These are phyloP conservation scores for Speleostelium caveatum DNA, from an alignment of 78 protist species.

Conservation along the genomic window DNA sequence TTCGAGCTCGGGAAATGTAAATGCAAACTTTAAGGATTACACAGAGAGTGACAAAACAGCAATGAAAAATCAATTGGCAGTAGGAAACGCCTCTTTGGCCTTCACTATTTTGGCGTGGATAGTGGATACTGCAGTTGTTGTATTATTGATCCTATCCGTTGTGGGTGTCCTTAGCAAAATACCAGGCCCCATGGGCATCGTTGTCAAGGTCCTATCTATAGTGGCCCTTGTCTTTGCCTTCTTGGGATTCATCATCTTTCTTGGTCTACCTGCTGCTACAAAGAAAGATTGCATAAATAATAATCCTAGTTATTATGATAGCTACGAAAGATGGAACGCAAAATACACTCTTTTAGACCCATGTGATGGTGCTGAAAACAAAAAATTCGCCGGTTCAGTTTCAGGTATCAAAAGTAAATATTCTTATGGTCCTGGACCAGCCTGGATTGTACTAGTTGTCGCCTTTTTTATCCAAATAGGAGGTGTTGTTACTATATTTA, in stretches of 20 bases:
- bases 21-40: too few relatives aligned
- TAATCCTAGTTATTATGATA: neutral
- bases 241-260: neutral
- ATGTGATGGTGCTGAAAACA: neutral
- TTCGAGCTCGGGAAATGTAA: neutral
- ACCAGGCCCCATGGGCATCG: neutral
- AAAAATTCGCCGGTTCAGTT: neutral
- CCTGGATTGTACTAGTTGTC: neutral
- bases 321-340: too few relatives aligned
- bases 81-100: conserved; percentile 2
- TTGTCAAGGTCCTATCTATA: neutral
- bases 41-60: neutral
- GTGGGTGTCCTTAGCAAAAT: neutral
- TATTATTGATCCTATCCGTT: neutral
- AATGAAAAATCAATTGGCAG: neutral
- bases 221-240: neutral
- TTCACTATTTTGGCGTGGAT: conserved; percentile 1
- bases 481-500: too few relatives aligned
- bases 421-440: neutral
- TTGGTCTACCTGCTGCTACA: neutral
- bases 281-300: neutral
- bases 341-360: too few relatives aligned
- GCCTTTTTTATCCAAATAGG: neutral
- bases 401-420: neutral
- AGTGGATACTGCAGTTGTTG: neutral